Evolutionary conservation across 1,284 basidiomycete genomes (phyloP), one percentile per base, ranked within the genome.

Genomic region (Cryptococcus depauperatus): DNA sequence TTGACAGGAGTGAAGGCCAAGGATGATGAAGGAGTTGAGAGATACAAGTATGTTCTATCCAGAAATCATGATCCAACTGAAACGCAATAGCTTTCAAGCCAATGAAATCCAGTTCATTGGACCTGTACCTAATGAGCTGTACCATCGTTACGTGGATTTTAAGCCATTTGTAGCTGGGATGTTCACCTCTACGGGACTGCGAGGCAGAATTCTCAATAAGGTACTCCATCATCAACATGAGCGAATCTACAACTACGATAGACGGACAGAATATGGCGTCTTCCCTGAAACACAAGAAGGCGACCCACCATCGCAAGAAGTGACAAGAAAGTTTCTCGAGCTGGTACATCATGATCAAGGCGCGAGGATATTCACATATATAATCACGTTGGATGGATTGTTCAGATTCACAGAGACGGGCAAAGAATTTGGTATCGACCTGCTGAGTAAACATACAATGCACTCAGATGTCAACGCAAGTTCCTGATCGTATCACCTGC

Each of bases 361-460:
- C 7, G 72, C 70, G 4, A 58, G 74, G 23, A 61, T 75, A 14
- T 75, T 73, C 55, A 76, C 75, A 14, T 76, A 74, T 58, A 71
- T 75, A 11, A 66, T 76, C 44, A 74, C 74, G 37, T 64, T 75
- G 13, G 73, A 75, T 47, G 74, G 72, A 16, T 59, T 76, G 44
- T 64, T 72, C 61, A 58, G 75, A 16, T 77, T 76, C 55, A 75
- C 74, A 43, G 74, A 76, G 68, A 77, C 76, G 1, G 75, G 76
- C 1, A 70, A 73, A 43, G 72, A 76, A 57, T 74, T 76, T 54
- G 67, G 73, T 2, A 73, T 76, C 43, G 71, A 75, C 44, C 59
- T 76, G 46, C 61, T 77, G 27, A 73, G 69, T 58, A 77, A 77
- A 52, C 75, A 76, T 52, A 73, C 72, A n/a, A 76, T 76, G 75